phyloP scores from a whole-genome alignment of 2,329 filamentous ascomycete genomes.

The Verticillium alfalfae region DNA sequence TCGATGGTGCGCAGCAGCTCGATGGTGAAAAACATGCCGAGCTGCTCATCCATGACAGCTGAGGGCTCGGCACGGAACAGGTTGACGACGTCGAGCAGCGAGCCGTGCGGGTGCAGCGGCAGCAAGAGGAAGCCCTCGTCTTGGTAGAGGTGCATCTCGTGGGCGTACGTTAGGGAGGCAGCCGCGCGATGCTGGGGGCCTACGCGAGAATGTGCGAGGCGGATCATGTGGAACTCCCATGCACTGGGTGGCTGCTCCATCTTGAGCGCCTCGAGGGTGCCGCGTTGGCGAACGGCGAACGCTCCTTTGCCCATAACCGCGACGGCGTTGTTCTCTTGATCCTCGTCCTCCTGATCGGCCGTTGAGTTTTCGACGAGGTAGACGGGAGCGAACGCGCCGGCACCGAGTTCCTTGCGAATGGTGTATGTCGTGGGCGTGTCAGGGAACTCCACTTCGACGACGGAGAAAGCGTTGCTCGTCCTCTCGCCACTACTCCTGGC shows the following conservation, averaged over 20 bases:
- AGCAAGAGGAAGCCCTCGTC: slow-evolving; percentile 88
- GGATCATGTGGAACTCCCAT: slow-evolving; percentile 98
- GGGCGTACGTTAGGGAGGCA: slow-evolving; percentile 73
- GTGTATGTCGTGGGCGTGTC: slow-evolving; percentile 64
- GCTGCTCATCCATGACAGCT: slow-evolving; percentile 78
- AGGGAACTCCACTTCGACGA: slow-evolving; percentile 62
- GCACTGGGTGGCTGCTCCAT: slow-evolving; percentile 84
- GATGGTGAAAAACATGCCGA: slow-evolving; percentile 93
- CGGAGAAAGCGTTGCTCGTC: slow-evolving; percentile 50
- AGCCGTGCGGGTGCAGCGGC: slow-evolving; percentile 83
- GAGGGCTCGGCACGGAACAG: slow-evolving; percentile 66
- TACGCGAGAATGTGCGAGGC: slow-evolving; percentile 71
- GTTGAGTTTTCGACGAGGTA: slow-evolving; percentile 79
- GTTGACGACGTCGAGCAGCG: slow-evolving; percentile 92
- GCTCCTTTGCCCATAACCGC: slow-evolving; percentile 54
- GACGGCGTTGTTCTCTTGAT: slow-evolving; percentile 35
- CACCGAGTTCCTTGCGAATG: slow-evolving; percentile 79
- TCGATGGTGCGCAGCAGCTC: slow-evolving; percentile 90
- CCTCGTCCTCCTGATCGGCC: slow-evolving; percentile 36
- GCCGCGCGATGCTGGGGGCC: slow-evolving; percentile 64
- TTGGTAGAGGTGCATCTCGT: slow-evolving; percentile 87
- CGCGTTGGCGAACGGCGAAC: slow-evolving; percentile 51
- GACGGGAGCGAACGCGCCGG: slow-evolving; percentile 91
- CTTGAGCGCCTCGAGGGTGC: slow-evolving; percentile 77
- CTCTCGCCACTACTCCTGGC: slow-evolving; percentile 56